phyloP scores from a whole-genome alignment of 768 basidiomycete genomes.

The Guyanaporus albipodus region DNA sequence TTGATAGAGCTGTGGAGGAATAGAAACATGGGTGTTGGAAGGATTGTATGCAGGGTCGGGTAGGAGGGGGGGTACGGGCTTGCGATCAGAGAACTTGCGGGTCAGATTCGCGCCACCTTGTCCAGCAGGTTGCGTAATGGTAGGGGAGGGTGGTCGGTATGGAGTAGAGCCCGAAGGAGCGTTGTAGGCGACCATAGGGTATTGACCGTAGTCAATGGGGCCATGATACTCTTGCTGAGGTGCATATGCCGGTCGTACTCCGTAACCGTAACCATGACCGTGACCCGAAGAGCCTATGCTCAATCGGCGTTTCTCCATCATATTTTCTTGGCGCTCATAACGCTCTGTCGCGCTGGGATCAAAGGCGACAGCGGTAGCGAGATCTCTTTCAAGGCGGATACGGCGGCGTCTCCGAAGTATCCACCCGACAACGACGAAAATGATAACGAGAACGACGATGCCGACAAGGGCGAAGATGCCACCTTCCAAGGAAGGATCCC shows the following conservation, averaged over 20 bases:
- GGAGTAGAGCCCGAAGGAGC: slow-evolving; percentile 2
- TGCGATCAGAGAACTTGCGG: slow-evolving; percentile 34
- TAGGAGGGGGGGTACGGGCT: slow-evolving; percentile 31
- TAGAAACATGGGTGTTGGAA: slow-evolving; percentile 16
- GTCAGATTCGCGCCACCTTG: slow-evolving; percentile 31
- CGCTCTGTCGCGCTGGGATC: slow-evolving; percentile 36
- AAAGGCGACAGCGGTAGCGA: slow-evolving; percentile 48
- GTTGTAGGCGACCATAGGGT: slow-evolving; percentile 9
- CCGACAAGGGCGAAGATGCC: slow-evolving; percentile 54
- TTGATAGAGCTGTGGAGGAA: slow-evolving; percentile 20
- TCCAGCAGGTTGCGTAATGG: slow-evolving; percentile 7
- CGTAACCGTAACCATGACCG: slow-evolving; percentile 20
- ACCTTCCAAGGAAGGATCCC: slow-evolving; percentile 63
- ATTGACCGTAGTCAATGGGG: slow-evolving; percentile 21
- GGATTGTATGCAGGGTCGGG: slow-evolving; percentile 22
- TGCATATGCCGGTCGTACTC: slow-evolving; percentile 17
- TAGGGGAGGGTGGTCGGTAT: slow-evolving; percentile 13
- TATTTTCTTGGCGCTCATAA: slow-evolving; percentile 24
- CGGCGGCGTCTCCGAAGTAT: slow-evolving; percentile 47
- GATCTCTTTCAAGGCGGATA: slow-evolving; percentile 32
- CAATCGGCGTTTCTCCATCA: slow-evolving; percentile 18
- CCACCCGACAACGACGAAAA: slow-evolving; percentile 44
- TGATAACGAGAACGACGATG: slow-evolving; percentile 41
- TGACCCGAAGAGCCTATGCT: slow-evolving; percentile 28
- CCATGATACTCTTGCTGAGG: slow-evolving; percentile 20